phyloP scores from a whole-genome alignment of 2,329 filamentous ascomycete genomes.

The Periconia sp. region DNA sequence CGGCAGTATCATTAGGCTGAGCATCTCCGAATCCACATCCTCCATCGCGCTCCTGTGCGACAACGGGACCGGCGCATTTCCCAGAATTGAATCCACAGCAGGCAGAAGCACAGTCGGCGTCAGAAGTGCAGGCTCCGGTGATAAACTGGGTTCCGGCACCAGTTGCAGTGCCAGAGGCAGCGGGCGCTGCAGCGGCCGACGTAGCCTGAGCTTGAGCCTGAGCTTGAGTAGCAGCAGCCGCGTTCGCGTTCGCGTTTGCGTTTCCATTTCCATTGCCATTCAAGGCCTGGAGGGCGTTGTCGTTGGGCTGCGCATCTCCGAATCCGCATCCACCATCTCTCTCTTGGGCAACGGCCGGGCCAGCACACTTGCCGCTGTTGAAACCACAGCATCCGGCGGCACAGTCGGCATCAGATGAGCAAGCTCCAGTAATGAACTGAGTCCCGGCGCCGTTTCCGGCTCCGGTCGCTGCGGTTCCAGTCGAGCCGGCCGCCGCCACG shows the following conservation, averaged over 20 bases:
- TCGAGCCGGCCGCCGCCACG: neutral
- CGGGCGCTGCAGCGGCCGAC: neutral
- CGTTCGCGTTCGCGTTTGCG: neutral
- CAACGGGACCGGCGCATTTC: slow-evolving; percentile 38
- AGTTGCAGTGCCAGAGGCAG: slow-evolving; percentile 2
- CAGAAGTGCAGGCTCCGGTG: slow-evolving; percentile 32
- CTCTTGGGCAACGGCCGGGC: slow-evolving; percentile 39
- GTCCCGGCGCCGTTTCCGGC: slow-evolving; percentile 18
- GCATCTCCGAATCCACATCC: slow-evolving; percentile 46
- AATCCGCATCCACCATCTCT: slow-evolving; percentile 45
- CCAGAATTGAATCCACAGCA: slow-evolving; percentile 38
- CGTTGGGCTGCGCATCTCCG: slow-evolving; percentile 40
- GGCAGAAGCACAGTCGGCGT: slow-evolving; percentile 32
- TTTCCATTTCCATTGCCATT: slow-evolving; percentile 13
- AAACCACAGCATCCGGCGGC: slow-evolving; percentile 35
- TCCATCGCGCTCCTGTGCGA: slow-evolving; percentile 44
- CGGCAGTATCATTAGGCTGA: slow-evolving; percentile 41
- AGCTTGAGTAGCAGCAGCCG: slow-evolving; percentile 1
- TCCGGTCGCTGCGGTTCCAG: neutral
- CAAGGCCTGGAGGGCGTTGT: slow-evolving; percentile 33
- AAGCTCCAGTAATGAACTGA: slow-evolving; percentile 39
- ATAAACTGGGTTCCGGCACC: slow-evolving; percentile 33
- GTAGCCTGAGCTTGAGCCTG: neutral
- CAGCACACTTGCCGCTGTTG: slow-evolving; percentile 36
- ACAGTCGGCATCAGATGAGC: slow-evolving; percentile 34